Evolutionary conservation across 2,329 filamentous ascomycete species (phyloP).

Genomic region (Colletotrichum truncatum): DNA sequence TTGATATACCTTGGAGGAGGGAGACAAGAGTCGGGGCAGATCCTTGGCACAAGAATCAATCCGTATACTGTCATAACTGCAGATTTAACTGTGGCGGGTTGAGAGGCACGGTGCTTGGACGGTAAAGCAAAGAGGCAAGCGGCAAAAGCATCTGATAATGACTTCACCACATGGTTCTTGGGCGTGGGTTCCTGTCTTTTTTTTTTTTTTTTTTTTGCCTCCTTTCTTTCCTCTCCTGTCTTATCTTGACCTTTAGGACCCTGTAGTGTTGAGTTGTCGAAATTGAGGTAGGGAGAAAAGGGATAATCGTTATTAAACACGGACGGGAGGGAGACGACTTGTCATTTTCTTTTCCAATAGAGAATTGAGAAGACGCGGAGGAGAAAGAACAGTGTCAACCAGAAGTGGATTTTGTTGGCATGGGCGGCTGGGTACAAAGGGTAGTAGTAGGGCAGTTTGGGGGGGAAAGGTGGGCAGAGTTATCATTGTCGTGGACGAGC

Average conservation of each 20-base stretch:
- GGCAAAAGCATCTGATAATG: constrained; percentile 30
- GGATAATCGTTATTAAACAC: constrained; percentile 5
- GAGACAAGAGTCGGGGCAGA: neutral
- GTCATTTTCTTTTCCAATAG: neutral
- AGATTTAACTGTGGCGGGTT: constrained; percentile 11
- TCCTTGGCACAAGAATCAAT: neutral
- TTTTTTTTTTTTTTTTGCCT: neutral
- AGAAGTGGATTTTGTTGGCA: no score
- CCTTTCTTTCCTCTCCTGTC: neutral
- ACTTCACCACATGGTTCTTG: constrained; percentile 23
- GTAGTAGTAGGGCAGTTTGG: no score
- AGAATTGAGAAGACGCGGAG: neutral
- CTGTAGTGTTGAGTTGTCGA: neutral
- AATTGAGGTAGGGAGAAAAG: neutral
- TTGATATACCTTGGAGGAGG: neutral
- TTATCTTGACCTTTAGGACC: neutral
- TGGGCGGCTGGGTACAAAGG: no score
- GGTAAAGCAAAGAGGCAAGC: constrained; percentile 20
- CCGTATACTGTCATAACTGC: neutral
- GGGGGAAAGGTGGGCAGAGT: no score
- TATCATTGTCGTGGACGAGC: no score
- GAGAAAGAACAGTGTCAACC: no score
- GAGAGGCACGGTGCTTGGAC: constrained; percentile 23
- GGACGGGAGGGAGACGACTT: neutral
- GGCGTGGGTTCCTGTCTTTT: constrained; percentile 6